A percentile compares a stretch with the other conserved stretches of the same genome.
phyloP scores from a whole-genome alignment of 108 stramenopile species.

The Fragilariopsis cylindrus region DNA sequence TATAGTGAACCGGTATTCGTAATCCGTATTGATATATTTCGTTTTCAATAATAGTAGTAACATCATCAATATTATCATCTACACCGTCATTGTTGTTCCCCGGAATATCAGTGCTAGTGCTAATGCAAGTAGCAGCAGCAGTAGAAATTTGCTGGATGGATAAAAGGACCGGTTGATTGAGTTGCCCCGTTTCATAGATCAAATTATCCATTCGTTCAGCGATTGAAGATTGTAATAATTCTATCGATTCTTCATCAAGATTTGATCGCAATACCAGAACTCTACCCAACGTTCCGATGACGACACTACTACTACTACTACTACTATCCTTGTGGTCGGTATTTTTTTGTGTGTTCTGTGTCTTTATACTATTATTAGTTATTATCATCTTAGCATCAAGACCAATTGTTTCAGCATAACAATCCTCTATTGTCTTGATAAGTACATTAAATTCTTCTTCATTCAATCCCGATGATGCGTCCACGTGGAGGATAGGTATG shows the following conservation, averaged over 20 bases:
- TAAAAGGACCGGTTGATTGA: slow-evolving; percentile 26
- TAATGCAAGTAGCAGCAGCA: too few relatives aligned
- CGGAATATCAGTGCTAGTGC: background rate
- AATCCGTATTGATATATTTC: slow-evolving; percentile 40
- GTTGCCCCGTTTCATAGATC: slow-evolving; percentile 11
- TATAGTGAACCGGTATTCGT: slow-evolving; percentile 25
- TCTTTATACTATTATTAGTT: background rate
- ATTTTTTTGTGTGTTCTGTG: background rate
- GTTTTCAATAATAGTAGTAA: background rate
- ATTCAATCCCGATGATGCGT: slow-evolving; percentile 16
- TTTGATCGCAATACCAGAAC: slow-evolving; percentile 17
- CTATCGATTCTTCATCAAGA: slow-evolving; percentile 16
- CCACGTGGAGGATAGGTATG: background rate
- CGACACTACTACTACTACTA: too few relatives aligned
- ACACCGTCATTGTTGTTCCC: background rate
- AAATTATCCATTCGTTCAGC: slow-evolving; percentile 19
- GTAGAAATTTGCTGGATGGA: slow-evolving; percentile 1
- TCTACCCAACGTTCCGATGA: slow-evolving; percentile 16
- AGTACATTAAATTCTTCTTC: slow-evolving; percentile 17
- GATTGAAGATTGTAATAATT: slow-evolving; percentile 13
- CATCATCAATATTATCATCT: background rate
- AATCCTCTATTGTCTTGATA: background rate
- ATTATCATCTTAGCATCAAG: background rate
- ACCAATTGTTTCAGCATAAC: slow-evolving; percentile 1
- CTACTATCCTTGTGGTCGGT: background rate